Percentiles rank a stretch among this genome's conserved stretches.
phyloP scores from a whole-genome alignment of 2,329 filamentous ascomycete genomes.

The Lachnellula subtilissima region DNA sequence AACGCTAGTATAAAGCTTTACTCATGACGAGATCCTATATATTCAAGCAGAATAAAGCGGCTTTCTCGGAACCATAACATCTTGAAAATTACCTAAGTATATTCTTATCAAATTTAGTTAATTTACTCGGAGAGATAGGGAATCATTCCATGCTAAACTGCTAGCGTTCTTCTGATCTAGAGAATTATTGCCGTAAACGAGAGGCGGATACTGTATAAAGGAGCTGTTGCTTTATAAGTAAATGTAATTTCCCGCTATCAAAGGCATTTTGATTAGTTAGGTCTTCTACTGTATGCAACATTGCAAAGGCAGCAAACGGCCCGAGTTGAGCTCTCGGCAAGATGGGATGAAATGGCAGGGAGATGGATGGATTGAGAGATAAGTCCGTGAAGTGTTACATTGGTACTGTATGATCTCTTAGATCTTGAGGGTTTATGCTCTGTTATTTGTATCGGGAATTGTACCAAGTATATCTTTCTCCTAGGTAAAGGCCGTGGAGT shows the following conservation, averaged over 20 bases:
- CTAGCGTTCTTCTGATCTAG: too few species aligned
- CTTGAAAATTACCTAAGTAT: too few species aligned
- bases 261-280: background rate
- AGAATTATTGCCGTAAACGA: background rate
- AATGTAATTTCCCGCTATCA: too few species aligned
- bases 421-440: background rate
- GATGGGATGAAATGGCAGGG: background rate
- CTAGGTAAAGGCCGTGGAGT: too few species aligned
- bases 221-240: background rate
- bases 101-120: too few species aligned
- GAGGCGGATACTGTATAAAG: background rate
- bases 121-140: too few species aligned
- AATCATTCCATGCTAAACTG: too few species aligned
- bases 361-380: background rate
- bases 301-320: background rate
- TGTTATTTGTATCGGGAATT: background rate
- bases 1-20: too few species aligned
- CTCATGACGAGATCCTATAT: too few species aligned
- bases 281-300: background rate
- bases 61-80: too few species aligned
- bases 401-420: background rate
- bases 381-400: background rate
- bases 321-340: background rate
- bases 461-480: too few species aligned
- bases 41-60: too few species aligned